Evolutionary conservation across 441 rosid species (phyloP), one percentile per base, ranked within the genome.

Genomic region (Mallotus repandus): DNA sequence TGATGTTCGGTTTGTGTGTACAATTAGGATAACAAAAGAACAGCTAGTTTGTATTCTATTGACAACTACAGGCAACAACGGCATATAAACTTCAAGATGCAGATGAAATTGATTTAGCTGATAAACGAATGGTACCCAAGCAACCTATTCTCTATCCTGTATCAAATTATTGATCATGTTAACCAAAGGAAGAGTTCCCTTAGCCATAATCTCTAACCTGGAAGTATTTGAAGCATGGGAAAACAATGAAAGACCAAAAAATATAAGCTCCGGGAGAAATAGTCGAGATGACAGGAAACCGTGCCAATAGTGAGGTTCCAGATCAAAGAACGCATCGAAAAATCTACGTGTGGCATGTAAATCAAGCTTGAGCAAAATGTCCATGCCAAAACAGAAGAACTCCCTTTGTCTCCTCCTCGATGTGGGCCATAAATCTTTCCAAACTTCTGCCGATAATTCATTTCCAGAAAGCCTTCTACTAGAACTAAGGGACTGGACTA

Each of bases 341-440:
- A 95, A 95, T 81, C 98, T 87, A 74, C 94, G 88, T 2, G 99
- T 95, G 49, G 84, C 96, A 6, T 76, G 82, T 74, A 95, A 80
- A 75, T 95, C 94, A 1, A 92, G 94, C 80, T 92, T 95, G 56
- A 92, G 90, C 77, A 95, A 78, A 68, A 91, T 81, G 83, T 92
- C 99, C 99, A 95, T 95, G 25, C 99, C 98, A 4, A 95, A 95
- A 83, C 99, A 95, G 86, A 95, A 95, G 89, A 95, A 95, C 68
- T 95, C 99, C 81, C 99, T 84, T 64, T 95, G 99, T 79, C 99
- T 86, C 76, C 97, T 84, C 77, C 98, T 88, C 73, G 89, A 74
- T 58, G 89, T 89, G 21, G 99, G 99, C 99, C 99, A 95, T 74
- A 95, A 85, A 75, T 95, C 94, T 79, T 83, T 86, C 98, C 99